Conservation (phyloP, 768 basidiomycete genomes). For the Neoboletus brunneissimus region DNA sequence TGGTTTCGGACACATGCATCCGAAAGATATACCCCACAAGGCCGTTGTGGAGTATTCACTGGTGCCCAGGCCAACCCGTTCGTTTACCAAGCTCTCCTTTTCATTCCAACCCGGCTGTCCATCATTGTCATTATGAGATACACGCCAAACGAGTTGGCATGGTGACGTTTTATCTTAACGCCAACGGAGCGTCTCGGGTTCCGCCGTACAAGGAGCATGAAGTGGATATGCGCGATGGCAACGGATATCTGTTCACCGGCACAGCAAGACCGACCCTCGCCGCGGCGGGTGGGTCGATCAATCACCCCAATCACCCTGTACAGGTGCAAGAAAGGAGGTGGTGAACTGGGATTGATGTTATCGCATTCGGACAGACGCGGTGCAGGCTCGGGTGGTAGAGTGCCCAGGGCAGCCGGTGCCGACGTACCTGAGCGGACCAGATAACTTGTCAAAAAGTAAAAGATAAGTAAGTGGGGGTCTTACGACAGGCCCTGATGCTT, state of each 20-base stretch:
- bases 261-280: background rate
- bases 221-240: background rate
- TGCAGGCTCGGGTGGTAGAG: too few relatives aligned
- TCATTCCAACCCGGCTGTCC: background rate
- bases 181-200: background rate
- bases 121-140: background rate
- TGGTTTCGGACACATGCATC: background rate
- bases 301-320: too few relatives aligned
- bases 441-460: background rate
- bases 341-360: background rate
- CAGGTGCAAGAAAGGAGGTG: too few relatives aligned
- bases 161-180: background rate
- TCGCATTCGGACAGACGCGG: background rate
- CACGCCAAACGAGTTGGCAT: conserved; percentile 2
- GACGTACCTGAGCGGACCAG: background rate
- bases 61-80: background rate
- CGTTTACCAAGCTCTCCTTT: background rate
- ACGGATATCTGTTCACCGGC: background rate
- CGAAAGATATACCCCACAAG: background rate
- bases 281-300: background rate
- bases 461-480: background rate
- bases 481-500: background rate
- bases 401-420: too few relatives aligned
- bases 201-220: background rate
- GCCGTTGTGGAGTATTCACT: background rate